phyloP scores from a whole-genome alignment of 1,284 basidiomycete genomes.

The Malassezia slooffiae region DNA sequence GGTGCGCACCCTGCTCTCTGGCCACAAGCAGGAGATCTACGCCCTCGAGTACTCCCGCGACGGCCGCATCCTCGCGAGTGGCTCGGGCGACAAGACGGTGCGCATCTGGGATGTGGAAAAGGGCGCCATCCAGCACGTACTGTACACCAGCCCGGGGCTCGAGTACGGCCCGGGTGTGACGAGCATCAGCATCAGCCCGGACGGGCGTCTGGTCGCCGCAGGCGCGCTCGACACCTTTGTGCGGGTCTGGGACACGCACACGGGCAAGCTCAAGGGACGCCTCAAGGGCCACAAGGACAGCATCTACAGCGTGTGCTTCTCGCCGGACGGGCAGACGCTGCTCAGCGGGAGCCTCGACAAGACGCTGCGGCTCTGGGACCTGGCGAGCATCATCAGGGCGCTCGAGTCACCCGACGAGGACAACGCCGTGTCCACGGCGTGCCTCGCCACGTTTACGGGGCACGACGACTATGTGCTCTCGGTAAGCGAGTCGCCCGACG shows the following conservation, averaged over 20 bases:
- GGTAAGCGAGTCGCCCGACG: conserved; percentile 70
- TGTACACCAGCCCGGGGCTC: conserved; percentile 44
- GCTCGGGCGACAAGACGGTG: conserved; percentile 78
- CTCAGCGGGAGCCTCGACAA: conserved; percentile 76
- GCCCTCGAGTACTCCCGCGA: conserved; percentile 71
- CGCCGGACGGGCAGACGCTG: conserved; percentile 65
- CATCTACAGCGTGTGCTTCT: conserved; percentile 74
- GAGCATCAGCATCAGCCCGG: conserved; percentile 67
- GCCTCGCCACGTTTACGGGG: conserved; percentile 67
- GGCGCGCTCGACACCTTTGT: conserved; percentile 73
- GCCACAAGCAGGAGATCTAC: conserved; percentile 82
- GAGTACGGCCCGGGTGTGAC: conserved; percentile 57
- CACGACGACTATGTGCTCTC: conserved; percentile 78
- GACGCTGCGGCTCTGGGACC: conserved; percentile 77
- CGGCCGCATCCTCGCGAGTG: conserved; percentile 71
- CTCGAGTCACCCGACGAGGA: conserved; percentile 32
- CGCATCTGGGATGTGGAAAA: conserved; percentile 73
- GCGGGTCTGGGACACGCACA: conserved; percentile 71
- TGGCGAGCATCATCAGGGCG: conserved; percentile 51
- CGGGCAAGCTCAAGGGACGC: conserved; percentile 62
- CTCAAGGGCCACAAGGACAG: conserved; percentile 71
- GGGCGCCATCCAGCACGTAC: conserved; percentile 46
- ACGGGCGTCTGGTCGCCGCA: conserved; percentile 68
- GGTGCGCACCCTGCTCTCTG: conserved; percentile 58
- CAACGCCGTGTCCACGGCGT: conserved; percentile 50